Percentiles rank a stretch among this genome's conserved stretches.
Evolutionary conservation across 2,329 filamentous ascomycete genomes (phyloP).

Genomic region (Verticillium nubilum): DNA sequence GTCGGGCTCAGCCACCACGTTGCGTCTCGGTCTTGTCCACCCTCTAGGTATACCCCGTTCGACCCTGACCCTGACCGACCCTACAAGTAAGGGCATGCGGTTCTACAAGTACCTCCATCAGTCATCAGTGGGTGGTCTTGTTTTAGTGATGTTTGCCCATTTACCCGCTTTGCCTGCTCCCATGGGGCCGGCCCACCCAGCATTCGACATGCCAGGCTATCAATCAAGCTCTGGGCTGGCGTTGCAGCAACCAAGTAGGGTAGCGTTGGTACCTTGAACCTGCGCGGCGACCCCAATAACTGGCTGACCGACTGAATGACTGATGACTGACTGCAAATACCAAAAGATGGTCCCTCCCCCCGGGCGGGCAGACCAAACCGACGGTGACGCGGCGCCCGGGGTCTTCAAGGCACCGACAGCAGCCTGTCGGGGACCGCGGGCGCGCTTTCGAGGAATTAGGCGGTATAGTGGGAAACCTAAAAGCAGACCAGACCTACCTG

Average conservation of each 20-base stretch:
- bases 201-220: neutral
- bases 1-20: neutral
- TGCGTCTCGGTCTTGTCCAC: neutral
- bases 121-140: no score
- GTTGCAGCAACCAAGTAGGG: neutral
- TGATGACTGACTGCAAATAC: no score
- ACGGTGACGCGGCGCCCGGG: neutral
- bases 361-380: neutral
- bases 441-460: neutral
- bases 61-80: no score
- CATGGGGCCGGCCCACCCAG: no score
- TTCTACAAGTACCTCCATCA: no score
- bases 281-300: neutral
- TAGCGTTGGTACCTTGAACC: neutral
- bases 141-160: no score
- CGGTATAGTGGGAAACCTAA: neutral
- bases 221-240: neutral
- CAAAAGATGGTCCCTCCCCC: no score
- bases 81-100: no score
- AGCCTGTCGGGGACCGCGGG: neutral
- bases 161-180: neutral
- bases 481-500: no score
- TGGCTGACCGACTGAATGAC: no score
- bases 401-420: neutral
- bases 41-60: neutral